phyloP scores from a whole-genome alignment of 805 yeast species.

The Candida qinlingensis region DNA sequence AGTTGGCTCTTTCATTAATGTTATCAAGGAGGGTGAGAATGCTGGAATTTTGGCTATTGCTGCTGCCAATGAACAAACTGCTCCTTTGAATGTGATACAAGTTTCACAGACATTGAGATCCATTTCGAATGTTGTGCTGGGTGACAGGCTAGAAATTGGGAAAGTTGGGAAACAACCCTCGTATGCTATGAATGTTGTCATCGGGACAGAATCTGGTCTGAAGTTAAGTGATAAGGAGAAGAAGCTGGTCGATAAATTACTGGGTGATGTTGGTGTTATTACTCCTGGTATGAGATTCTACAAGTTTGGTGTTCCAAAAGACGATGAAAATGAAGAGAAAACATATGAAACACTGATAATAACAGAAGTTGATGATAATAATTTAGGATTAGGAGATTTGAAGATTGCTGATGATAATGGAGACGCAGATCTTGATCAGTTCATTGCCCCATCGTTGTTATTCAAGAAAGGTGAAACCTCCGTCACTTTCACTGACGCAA shows the following conservation, averaged over 20 bases:
- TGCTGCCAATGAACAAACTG: constrained; percentile 30
- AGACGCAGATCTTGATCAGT: constrained; percentile 12
- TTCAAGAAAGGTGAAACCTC: constrained; percentile 34
- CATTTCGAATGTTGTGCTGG: constrained; percentile 39
- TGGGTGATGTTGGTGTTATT: constrained; percentile 54
- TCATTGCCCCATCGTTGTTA: constrained; percentile 44
- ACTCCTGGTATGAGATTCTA: constrained; percentile 47
- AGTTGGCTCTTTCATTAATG: constrained; percentile 40
- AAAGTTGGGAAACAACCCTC: constrained; percentile 47
- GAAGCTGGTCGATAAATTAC: constrained; percentile 34
- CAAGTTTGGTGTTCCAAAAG: constrained; percentile 19
- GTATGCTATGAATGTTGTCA: constrained; percentile 32
- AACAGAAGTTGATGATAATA: constrained; percentile 27
- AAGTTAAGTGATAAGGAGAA: constrained; percentile 21
- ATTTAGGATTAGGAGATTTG: constrained; percentile 28
- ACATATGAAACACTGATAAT: constrained; percentile 13
- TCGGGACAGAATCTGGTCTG: constrained; percentile 27
- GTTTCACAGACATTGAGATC: constrained; percentile 43
- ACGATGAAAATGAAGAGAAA: constrained; percentile 16
- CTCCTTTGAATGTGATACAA: constrained; percentile 36
- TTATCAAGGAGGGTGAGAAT: constrained; percentile 39
- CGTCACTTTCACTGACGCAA: constrained; percentile 20
- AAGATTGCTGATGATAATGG: constrained; percentile 11
- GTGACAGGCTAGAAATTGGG: constrained; percentile 45
- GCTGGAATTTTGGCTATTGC: constrained; percentile 42